These are phyloP conservation scores for Lichina pygmaea DNA, from an alignment of 495 filamentous ascomycete species.

Conservation along the genomic window DNA sequence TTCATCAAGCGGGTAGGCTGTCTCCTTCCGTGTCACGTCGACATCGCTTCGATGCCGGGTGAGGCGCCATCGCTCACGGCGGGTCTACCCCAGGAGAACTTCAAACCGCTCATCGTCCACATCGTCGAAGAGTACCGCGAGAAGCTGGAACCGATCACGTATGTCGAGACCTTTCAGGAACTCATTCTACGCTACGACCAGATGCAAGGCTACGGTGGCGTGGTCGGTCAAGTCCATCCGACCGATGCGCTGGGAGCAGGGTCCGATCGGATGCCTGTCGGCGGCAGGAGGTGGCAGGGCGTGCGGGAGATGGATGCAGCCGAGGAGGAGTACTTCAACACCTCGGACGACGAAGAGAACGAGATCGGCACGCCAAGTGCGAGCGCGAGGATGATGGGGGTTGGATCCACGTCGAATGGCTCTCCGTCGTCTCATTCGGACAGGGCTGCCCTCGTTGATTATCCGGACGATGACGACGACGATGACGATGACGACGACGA, in stretches of 20 bases:
- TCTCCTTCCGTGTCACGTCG: neutral
- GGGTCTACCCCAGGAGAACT: constrained; percentile 25
- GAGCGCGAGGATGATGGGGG: constrained; percentile 6
- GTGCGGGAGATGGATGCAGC: constrained; percentile 63
- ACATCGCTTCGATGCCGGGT: too few species aligned
- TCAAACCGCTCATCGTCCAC: constrained; percentile 60
- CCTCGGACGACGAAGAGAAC: constrained; percentile 54
- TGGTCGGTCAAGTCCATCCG: constrained; percentile 16
- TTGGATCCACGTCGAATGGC: constrained; percentile 12
- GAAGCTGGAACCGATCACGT: constrained; percentile 47
- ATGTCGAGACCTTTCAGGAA: constrained; percentile 63
- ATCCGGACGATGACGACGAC: constrained; percentile 47
- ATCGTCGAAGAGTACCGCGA: constrained; percentile 76
- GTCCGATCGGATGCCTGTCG: constrained; percentile 23
- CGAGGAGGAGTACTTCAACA: constrained; percentile 89
- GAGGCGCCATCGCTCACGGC: neutral
- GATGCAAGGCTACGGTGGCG: constrained; percentile 21
- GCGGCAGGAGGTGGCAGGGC: constrained; percentile 40
- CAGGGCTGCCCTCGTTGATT: constrained; percentile 37
- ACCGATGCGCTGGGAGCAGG: neutral
- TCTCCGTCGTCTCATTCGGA: constrained; percentile 14
- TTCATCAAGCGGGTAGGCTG: constrained; percentile 38
- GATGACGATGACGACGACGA: constrained; percentile 33
- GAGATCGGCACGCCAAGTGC: constrained; percentile 8
- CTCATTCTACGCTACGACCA: constrained; percentile 63